Evolutionary conservation across 192 early-diverging fungal species (phyloP).

Genomic region (Glomus cerebriforme): DNA sequence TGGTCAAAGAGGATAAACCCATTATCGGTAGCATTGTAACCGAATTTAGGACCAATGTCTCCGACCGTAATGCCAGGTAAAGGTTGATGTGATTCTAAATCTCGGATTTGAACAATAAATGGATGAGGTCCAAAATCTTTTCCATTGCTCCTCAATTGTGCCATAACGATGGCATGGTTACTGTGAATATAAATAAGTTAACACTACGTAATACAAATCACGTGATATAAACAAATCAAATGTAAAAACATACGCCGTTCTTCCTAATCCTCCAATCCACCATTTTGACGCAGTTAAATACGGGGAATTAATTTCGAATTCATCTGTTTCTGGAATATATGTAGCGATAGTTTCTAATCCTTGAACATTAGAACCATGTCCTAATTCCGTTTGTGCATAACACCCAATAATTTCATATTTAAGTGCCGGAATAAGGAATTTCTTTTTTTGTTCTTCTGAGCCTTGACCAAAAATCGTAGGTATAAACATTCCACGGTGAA

Average conservation of each 20-base stretch:
- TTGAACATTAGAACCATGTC: slow-evolving; percentile 83
- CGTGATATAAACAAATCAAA: background rate
- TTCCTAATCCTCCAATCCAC: slow-evolving; percentile 86
- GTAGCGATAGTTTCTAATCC: slow-evolving; percentile 89
- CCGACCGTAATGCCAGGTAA: slow-evolving; percentile 81
- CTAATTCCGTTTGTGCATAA: slow-evolving; percentile 85
- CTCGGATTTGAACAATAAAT: slow-evolving; percentile 81
- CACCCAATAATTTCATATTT: slow-evolving; percentile 81
- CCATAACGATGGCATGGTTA: slow-evolving; percentile 87
- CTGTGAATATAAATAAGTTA: background rate
- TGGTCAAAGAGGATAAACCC: slow-evolving; percentile 84
- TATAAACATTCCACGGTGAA: slow-evolving; percentile 84
- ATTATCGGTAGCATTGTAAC: slow-evolving; percentile 84
- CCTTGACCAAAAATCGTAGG: slow-evolving; percentile 76
- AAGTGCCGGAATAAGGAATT: slow-evolving; percentile 73
- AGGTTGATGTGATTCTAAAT: slow-evolving; percentile 68
- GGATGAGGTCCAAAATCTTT: slow-evolving; percentile 79
- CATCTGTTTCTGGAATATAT: slow-evolving; percentile 77
- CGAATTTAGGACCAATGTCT: slow-evolving; percentile 89
- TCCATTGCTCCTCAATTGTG: slow-evolving; percentile 70
- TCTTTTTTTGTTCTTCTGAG: slow-evolving; percentile 74
- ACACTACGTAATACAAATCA: background rate
- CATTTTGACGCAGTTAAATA: slow-evolving; percentile 79
- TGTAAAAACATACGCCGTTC: slow-evolving; percentile 47
- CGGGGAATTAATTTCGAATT: slow-evolving; percentile 86